A percentile compares a stretch with the other conserved stretches of the same genome.
phyloP scores from a whole-genome alignment of 306 rosid species.

The Ziziphus jujuba region DNA sequence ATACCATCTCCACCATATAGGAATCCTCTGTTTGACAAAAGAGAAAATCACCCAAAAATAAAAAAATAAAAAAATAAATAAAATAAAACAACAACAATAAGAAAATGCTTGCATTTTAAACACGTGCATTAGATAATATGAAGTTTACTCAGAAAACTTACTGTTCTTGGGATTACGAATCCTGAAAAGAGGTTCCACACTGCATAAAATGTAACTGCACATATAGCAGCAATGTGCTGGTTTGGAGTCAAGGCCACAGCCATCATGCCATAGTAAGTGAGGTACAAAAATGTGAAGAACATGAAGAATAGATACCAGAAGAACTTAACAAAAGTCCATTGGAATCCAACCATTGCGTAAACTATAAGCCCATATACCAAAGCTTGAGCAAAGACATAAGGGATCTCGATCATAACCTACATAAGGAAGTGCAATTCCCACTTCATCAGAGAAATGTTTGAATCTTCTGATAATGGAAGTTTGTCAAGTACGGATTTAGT shows the following conservation, averaged over 20 bases:
- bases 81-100: too few species aligned
- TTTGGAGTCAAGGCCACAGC: slow-evolving; percentile 8
- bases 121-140: too few species aligned
- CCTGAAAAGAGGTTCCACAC: slow-evolving; percentile 19
- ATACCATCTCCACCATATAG: too few species aligned
- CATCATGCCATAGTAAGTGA: slow-evolving; percentile 23
- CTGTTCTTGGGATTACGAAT: slow-evolving; percentile 8
- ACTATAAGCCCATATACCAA: slow-evolving; percentile 4
- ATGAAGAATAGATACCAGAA: slow-evolving; percentile 18
- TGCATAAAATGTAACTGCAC: neutral
- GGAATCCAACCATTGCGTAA: slow-evolving; percentile 10
- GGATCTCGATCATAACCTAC: slow-evolving; percentile 13
- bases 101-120: too few species aligned
- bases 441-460: too few species aligned
- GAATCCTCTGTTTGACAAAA: too few species aligned
- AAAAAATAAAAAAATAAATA: too few species aligned
- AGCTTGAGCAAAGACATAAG: slow-evolving; percentile 3
- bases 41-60: too few species aligned
- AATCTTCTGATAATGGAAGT: too few species aligned
- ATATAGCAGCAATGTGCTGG: neutral
- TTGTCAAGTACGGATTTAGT: too few species aligned
- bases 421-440: neutral
- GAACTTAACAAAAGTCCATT: slow-evolving; percentile 17
- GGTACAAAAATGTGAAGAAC: slow-evolving; percentile 7
- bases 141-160: neutral